Conservation (phyloP, 495 filamentous ascomycete genomes). For the Astrothelium subdiscretum region DNA sequence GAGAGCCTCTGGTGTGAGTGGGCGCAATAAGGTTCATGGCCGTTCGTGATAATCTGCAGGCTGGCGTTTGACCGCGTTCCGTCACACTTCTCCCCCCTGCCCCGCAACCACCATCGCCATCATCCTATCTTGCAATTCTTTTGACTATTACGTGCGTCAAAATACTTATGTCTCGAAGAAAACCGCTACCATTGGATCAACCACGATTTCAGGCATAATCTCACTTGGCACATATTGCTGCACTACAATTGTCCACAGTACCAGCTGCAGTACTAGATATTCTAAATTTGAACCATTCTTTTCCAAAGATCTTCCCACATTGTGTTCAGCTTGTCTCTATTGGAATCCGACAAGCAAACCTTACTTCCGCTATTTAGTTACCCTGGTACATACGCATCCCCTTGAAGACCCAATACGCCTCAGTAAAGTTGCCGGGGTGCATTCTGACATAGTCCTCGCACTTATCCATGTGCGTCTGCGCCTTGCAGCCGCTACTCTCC, state of each 20-base stretch:
- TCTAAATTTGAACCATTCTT: too few species aligned
- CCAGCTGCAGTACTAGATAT: too few species aligned
- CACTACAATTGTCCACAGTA: too few species aligned
- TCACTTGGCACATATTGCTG: too few species aligned
- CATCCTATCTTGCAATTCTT: background rate
- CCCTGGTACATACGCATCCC: conserved; percentile 1
- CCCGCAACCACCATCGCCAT: background rate
- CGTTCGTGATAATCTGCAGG: background rate
- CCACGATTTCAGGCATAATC: too few species aligned
- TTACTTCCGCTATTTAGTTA: background rate
- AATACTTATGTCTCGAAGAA: too few species aligned
- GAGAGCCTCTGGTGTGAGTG: too few species aligned
- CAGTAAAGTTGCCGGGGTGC: conserved; percentile 22
- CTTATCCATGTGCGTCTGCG: conserved; percentile 10
- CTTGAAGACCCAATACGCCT: conserved; percentile 26
- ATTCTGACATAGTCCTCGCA: conserved; percentile 25
- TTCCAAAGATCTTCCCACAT: too few species aligned
- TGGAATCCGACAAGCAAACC: background rate
- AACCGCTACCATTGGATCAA: too few species aligned
- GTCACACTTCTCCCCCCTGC: background rate
- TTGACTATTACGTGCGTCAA: too few species aligned
- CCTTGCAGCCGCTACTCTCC: conserved; percentile 13
- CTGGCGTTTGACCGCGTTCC: background rate
- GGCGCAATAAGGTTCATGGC: background rate
- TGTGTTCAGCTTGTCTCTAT: too few species aligned